Evolutionary conservation across 805 yeast species (phyloP).

Genomic region (Maudiozyma serrabonitensis): DNA sequence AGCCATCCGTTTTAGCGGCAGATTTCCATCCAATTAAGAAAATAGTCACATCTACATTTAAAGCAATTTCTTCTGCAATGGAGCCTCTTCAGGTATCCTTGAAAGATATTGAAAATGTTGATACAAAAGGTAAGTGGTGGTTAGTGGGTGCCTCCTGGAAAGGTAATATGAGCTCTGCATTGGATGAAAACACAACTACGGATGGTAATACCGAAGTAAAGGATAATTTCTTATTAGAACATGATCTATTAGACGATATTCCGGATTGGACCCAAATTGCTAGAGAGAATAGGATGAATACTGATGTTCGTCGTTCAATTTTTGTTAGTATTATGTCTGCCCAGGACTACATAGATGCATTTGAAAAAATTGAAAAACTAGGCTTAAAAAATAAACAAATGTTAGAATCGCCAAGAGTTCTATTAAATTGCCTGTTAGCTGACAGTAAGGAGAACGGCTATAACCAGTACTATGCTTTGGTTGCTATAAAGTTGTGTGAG

Average conservation of each 20-base stretch:
- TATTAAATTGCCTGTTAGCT: conserved; percentile 75
- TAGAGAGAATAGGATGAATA: conserved; percentile 80
- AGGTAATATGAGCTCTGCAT: conserved; percentile 39
- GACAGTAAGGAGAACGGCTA: conserved; percentile 50
- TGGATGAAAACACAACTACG: conserved; percentile 16
- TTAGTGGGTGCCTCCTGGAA: conserved; percentile 96
- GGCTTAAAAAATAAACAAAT: conserved; percentile 71
- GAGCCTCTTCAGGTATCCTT: conserved; percentile 77
- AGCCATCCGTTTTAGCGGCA: conserved; percentile 29
- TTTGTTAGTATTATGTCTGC: conserved; percentile 94
- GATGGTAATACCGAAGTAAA: conserved; percentile 10
- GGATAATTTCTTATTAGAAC: conserved; percentile 35
- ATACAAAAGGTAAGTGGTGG: conserved; percentile 96
- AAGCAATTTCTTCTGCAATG: conserved; percentile 15
- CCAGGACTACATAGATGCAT: conserved; percentile 82
- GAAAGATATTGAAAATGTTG: conserved; percentile 69
- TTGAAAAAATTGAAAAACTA: conserved; percentile 69
- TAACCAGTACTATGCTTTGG: conserved; percentile 81
- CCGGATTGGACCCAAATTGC: conserved; percentile 90
- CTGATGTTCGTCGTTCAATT: conserved; percentile 88
- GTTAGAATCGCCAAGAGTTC: conserved; percentile 75
- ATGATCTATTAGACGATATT: conserved; percentile 54
- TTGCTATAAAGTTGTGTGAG: conserved; percentile 69
- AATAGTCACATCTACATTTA: conserved; percentile 44
- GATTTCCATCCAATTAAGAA: conserved; percentile 32